Evolutionary conservation across 371 early-diverging fungal species (phyloP).

Genomic region (Mucor irregularis): DNA sequence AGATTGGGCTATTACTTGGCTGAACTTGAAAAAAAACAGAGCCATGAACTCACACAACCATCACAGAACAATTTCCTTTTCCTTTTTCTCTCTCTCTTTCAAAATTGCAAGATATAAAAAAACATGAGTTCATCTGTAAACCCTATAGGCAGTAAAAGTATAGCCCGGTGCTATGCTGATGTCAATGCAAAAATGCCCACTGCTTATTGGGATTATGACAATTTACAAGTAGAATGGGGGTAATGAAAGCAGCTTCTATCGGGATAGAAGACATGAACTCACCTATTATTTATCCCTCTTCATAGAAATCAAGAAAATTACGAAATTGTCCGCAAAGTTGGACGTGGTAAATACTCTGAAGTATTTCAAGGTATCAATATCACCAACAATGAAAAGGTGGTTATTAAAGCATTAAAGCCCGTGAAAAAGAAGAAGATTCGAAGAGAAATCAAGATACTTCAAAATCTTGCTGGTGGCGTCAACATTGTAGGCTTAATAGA

Average conservation of each 20-base stretch:
- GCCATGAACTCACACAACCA: neutral
- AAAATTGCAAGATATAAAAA: neutral
- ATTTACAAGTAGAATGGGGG: slow-evolving; percentile 85
- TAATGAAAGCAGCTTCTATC: slow-evolving; percentile 38
- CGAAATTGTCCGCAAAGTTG: slow-evolving; percentile 95
- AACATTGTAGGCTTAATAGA: slow-evolving; percentile 95
- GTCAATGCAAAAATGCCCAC: slow-evolving; percentile 81
- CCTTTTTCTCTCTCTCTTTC: neutral
- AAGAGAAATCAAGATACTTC: slow-evolving; percentile 98
- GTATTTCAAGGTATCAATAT: slow-evolving; percentile 97
- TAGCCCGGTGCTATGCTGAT: slow-evolving; percentile 88
- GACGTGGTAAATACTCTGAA: slow-evolving; percentile 99
- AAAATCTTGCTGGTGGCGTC: slow-evolving; percentile 92
- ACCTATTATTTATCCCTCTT: neutral
- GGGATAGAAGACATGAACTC: neutral
- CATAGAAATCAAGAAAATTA: slow-evolving; percentile 93
- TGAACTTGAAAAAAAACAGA: neutral
- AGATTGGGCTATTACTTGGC: neutral
- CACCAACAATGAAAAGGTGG: slow-evolving; percentile 75
- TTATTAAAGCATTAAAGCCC: slow-evolving; percentile 99
- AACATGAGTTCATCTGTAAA: slow-evolving; percentile 9
- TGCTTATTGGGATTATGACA: slow-evolving; percentile 98
- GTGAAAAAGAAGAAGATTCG: slow-evolving; percentile 99
- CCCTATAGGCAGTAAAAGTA: slow-evolving; percentile 37
- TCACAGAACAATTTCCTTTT: neutral